Evolutionary conservation across 2,329 filamentous ascomycete species (phyloP).

Genomic region (Aureobasidium sp.): DNA sequence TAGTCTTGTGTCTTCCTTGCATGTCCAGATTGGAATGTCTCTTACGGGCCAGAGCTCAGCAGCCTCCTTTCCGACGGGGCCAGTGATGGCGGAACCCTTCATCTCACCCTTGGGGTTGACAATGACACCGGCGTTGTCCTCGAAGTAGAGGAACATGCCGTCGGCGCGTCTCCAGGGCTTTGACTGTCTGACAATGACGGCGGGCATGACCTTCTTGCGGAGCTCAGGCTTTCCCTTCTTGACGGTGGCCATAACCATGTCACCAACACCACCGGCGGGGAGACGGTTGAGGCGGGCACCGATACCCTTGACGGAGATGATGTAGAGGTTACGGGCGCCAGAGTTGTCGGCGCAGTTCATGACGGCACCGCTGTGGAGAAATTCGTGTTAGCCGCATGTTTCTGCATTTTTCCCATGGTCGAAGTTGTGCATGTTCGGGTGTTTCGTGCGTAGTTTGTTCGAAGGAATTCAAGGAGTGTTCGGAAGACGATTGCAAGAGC

Average conservation of each 20-base stretch:
- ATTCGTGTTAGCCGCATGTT: slow-evolving; percentile 14
- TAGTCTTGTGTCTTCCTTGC: slow-evolving; percentile 22
- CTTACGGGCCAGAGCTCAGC: slow-evolving; percentile 98
- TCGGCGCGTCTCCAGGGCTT: slow-evolving; percentile 99
- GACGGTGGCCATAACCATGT: slow-evolving; percentile 99
- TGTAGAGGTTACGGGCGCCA: slow-evolving; percentile 94
- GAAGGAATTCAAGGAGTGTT: background rate
- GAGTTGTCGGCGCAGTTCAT: slow-evolving; percentile 99
- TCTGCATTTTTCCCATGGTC: background rate
- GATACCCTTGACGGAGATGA: slow-evolving; percentile 99
- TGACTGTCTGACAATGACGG: slow-evolving; percentile 96
- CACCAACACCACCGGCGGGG: slow-evolving; percentile 93
- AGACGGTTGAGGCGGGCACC: slow-evolving; percentile 96
- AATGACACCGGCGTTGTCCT: slow-evolving; percentile 99
- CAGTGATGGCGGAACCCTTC: slow-evolving; percentile 99
- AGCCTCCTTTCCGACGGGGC: slow-evolving; percentile 98
- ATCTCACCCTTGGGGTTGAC: slow-evolving; percentile 99
- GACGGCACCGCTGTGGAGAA: slow-evolving; percentile 72
- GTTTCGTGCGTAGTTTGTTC: background rate
- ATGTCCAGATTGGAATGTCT: slow-evolving; percentile 25
- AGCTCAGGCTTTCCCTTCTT: slow-evolving; percentile 99
- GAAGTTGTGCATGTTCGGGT: background rate
- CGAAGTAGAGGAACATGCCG: slow-evolving; percentile 99
- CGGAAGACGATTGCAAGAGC: slow-evolving; percentile 6
- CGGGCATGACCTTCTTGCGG: slow-evolving; percentile 99